phyloP scores from a whole-genome alignment of 1,139 yeast species.

The Pichia terricola region DNA sequence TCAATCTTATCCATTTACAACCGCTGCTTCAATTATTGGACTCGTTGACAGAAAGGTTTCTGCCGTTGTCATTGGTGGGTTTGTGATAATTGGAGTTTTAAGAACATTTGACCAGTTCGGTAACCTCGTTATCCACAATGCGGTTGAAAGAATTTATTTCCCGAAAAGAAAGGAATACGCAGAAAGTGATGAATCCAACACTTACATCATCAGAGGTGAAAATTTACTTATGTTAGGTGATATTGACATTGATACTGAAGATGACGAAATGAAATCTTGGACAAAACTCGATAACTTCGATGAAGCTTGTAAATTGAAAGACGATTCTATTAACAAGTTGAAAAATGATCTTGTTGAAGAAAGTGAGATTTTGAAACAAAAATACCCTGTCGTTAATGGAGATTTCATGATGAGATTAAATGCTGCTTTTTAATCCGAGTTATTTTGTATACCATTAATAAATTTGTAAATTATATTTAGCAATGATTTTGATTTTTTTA shows the following conservation, averaged over 20 bases:
- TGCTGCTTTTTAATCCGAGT: background rate
- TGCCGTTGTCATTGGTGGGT: slow-evolving; percentile 83
- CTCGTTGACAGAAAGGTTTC: slow-evolving; percentile 85
- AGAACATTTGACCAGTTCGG: slow-evolving; percentile 96
- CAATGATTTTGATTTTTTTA: background rate
- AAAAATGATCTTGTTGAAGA: slow-evolving; percentile 1
- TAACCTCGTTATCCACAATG: slow-evolving; percentile 84
- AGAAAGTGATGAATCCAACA: slow-evolving; percentile 54
- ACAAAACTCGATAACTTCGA: slow-evolving; percentile 1
- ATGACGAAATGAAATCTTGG: slow-evolving; percentile 38
- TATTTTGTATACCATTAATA: background rate
- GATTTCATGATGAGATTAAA: background rate
- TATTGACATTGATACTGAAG: slow-evolving; percentile 82
- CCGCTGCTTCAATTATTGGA: slow-evolving; percentile 93
- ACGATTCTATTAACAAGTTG: background rate
- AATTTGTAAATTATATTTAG: background rate
- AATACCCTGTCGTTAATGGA: background rate
- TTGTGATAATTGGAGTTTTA: slow-evolving; percentile 78
- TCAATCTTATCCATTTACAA: slow-evolving; percentile 80
- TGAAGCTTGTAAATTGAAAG: background rate
- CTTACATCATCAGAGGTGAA: slow-evolving; percentile 90
- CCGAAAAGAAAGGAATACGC: slow-evolving; percentile 48
- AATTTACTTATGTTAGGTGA: slow-evolving; percentile 96
- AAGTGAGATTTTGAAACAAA: slow-evolving; percentile 2
- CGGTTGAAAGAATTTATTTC: slow-evolving; percentile 76